Evolutionary conservation across 352 stramenopile species (phyloP).

Genomic region (Globisporangium spiculum): DNA sequence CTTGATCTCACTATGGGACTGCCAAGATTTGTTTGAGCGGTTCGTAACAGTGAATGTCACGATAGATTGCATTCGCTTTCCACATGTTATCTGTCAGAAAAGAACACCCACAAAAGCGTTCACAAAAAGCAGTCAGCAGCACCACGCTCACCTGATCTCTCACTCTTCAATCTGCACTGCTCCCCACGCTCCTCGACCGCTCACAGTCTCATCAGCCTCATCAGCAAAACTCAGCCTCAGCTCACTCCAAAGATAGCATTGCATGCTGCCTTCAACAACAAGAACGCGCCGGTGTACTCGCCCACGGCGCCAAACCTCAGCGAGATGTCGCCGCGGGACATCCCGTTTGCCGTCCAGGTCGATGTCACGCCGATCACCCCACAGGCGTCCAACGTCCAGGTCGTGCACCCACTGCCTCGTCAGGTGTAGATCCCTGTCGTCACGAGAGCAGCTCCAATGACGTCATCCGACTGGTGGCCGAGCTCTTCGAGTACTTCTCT

Average conservation of each 20-base stretch:
- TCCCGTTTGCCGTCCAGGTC: slow-evolving; percentile 11
- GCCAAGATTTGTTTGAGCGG: no score
- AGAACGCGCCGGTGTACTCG: slow-evolving; percentile 11
- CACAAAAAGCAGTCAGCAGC: neutral
- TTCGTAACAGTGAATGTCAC: no score
- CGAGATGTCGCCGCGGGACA: neutral
- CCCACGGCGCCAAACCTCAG: neutral
- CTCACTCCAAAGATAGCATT: slow-evolving; percentile 2
- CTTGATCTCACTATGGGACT: no score
- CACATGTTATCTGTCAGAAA: no score
- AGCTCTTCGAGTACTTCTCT: slow-evolving; percentile 26
- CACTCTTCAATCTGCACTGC: neutral
- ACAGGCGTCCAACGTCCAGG: neutral
- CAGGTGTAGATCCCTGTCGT: neutral
- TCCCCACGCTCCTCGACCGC: neutral
- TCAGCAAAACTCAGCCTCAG: neutral
- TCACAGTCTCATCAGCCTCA: neutral
- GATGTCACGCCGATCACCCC: neutral
- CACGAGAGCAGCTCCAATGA: neutral
- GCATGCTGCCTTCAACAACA: slow-evolving; percentile 3
- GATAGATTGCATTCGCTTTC: no score
- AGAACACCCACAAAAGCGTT: no score
- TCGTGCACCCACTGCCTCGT: neutral
- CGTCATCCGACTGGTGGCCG: slow-evolving; percentile 16
- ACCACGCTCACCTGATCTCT: neutral